phyloP scores from a whole-genome alignment of 305 asterid genomes.

The Fraxinus platypoda region DNA sequence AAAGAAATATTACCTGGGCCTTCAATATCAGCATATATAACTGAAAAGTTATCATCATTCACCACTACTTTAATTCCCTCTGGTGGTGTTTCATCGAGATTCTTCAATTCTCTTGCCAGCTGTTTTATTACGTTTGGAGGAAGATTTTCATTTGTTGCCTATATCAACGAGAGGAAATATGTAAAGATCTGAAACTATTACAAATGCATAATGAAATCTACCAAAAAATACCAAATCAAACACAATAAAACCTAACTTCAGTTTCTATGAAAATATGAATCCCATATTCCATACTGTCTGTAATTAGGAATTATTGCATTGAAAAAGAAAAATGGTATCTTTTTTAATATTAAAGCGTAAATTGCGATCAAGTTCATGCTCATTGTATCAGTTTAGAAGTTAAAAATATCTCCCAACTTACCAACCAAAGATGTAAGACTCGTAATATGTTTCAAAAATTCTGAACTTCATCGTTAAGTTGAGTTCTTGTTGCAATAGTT shows the following conservation, averaged over 20 bases:
- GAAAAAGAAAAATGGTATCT: background rate
- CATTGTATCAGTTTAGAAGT: background rate
- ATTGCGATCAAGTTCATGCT: background rate
- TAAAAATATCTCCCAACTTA: background rate
- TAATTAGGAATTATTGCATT: background rate
- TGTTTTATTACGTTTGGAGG: conserved; percentile 92
- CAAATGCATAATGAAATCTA: background rate
- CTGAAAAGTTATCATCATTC: conserved; percentile 86
- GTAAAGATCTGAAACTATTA: background rate
- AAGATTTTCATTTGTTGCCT: conserved; percentile 93
- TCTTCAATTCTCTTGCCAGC: conserved; percentile 89
- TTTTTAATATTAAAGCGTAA: background rate
- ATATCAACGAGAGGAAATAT: background rate
- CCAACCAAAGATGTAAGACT: background rate
- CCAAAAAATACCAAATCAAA: background rate
- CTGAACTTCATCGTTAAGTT: background rate
- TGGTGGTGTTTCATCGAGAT: conserved; percentile 89
- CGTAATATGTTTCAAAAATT: background rate
- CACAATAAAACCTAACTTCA: background rate
- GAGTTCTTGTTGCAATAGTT: background rate
- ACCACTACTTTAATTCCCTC: conserved; percentile 94
- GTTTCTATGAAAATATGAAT: background rate
- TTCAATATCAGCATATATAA: conserved; percentile 83
- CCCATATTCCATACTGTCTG: background rate
- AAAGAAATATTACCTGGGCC: conserved; percentile 70